Base-by-base conservation (phyloP, 1,284 basidiomycete species). In the Ganoderma multipileum region DNA sequence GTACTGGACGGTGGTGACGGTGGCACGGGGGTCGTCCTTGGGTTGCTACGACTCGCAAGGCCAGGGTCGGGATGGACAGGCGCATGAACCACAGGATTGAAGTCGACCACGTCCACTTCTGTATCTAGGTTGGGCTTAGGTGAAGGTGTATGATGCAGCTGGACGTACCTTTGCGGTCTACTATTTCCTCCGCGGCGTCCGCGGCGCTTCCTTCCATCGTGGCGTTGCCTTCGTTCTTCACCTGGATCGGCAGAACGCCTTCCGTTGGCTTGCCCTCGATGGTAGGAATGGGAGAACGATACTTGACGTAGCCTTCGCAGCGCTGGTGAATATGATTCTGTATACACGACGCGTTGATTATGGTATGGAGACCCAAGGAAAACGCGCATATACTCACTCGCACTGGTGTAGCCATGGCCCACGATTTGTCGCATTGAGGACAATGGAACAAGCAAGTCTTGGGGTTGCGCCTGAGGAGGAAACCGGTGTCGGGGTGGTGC, bases 301-400 rank as follows among this genome's bases (percentile, higher is more conserved):
- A 69, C 44, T 71, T 64, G 23, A 66, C 64, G 33, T 72, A 72
- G 2, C 69, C 69, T 23, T 61, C 65, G 44, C 71, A 72, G 38
- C 59, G 54, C 1, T 54, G 23, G 30, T 66, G 50, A 11, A 72
- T 69, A 41, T 72, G 71, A 8, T 64, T 57, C 71, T 72, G 18
- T 23, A 12, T 26, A 26, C 30, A 38, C 12, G 26, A 26, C 3
- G 11, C 23, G 39, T 60, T 7, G 39, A 39, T 33, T 18, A 26
- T 39, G 38, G 18, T 23, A 26, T 28, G 3, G 18, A 20, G 20
- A 41, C 39, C 36, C 23, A 2, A 12, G n/a, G 30, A 3, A 47
- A 36, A 28, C 41, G 28, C 44, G 30, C 58, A 60, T 60, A 23
- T 30, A 72, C 71, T 63, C 65, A 72, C 71, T 44, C 71, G 71